Conservation (phyloP, 768 basidiomycete genomes). For the Leccinellum albellum region DNA sequence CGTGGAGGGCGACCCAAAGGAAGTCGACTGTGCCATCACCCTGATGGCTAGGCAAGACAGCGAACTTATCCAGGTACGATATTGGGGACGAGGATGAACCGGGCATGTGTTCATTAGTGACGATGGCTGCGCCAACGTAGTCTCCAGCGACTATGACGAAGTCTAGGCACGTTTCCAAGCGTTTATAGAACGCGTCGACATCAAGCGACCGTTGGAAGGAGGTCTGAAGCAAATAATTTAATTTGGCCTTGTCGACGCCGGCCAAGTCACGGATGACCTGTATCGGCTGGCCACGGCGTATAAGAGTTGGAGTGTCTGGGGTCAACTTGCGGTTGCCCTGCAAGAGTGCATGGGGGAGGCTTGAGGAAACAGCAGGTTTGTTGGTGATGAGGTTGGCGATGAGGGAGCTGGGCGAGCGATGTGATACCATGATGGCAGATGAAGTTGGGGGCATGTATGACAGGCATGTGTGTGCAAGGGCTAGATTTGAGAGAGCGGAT, state of each 20-base stretch:
- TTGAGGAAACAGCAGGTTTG: slow-evolving; percentile 93
- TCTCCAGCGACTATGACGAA: slow-evolving; percentile 94
- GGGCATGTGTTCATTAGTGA: slow-evolving; percentile 62
- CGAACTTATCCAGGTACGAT: slow-evolving; percentile 98
- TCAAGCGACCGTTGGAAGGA: slow-evolving; percentile 79
- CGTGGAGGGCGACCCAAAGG: slow-evolving; percentile 96
- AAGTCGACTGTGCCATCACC: slow-evolving; percentile 99
- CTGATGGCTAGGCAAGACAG: slow-evolving; percentile 90
- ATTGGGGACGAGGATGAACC: slow-evolving; percentile 43
- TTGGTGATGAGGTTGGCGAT: slow-evolving; percentile 98
- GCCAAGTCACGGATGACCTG: slow-evolving; percentile 67
- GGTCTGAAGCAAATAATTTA: slow-evolving; percentile 81
- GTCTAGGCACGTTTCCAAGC: slow-evolving; percentile 75
- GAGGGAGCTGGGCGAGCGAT: slow-evolving; percentile 90
- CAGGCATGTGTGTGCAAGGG: slow-evolving; percentile 82
- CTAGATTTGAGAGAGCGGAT: slow-evolving; percentile 80
- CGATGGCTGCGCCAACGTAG: slow-evolving; percentile 91
- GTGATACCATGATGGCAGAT: slow-evolving; percentile 95
- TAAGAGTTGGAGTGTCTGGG: slow-evolving; percentile 85
- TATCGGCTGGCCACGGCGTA: slow-evolving; percentile 85
- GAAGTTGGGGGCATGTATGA: slow-evolving; percentile 90
- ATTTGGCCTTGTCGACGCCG: slow-evolving; percentile 71
- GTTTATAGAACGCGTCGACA: slow-evolving; percentile 68
- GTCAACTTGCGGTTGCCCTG: slow-evolving; percentile 85
- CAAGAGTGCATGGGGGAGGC: slow-evolving; percentile 88